A percentile compares a stretch with the other conserved stretches of the same genome.
phyloP scores from a whole-genome alignment of 768 basidiomycete species.

The Lactifluus subvellereus region DNA sequence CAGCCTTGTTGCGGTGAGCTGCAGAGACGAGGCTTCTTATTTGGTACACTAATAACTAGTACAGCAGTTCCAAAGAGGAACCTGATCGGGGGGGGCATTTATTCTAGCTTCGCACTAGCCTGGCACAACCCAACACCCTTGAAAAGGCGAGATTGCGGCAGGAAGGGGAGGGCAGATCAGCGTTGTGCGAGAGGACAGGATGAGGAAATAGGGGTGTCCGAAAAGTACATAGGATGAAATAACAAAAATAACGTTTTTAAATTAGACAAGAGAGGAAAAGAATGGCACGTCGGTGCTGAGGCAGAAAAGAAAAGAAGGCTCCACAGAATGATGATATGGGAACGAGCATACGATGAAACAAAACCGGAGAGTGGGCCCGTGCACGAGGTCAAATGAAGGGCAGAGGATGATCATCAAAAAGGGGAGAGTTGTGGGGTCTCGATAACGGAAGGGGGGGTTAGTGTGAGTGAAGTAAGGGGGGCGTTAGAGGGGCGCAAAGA shows the following conservation, averaged over 20 bases:
- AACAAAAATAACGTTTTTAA: conserved; percentile 12
- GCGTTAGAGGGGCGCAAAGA: conserved; percentile 2
- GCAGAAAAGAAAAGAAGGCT: not conserved
- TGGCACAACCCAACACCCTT: not conserved
- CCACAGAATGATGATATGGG: not conserved
- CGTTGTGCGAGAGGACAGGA: not conserved
- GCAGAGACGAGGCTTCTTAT: not conserved
- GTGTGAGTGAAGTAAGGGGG: not conserved
- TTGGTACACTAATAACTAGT: not conserved
- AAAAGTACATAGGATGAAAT: not conserved
- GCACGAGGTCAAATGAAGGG: conserved; percentile 7
- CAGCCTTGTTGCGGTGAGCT: not conserved
- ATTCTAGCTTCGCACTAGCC: not conserved
- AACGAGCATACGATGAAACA: not conserved
- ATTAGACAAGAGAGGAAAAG: not conserved
- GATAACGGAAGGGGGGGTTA: conserved; percentile 12
- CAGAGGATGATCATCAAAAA: not conserved
- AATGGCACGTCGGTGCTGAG: not conserved
- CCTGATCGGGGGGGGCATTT: conserved; percentile 2
- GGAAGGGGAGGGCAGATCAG: not conserved
- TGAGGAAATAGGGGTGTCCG: not conserved
- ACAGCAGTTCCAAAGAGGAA: not conserved
- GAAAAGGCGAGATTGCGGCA: not conserved
- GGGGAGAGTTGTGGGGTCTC: conserved; percentile 8
- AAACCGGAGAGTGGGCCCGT: not conserved